Evolutionary conservation across 768 basidiomycete genomes (phyloP), one percentile per base, ranked within the genome.

Genomic region (Amanita muscaria): DNA sequence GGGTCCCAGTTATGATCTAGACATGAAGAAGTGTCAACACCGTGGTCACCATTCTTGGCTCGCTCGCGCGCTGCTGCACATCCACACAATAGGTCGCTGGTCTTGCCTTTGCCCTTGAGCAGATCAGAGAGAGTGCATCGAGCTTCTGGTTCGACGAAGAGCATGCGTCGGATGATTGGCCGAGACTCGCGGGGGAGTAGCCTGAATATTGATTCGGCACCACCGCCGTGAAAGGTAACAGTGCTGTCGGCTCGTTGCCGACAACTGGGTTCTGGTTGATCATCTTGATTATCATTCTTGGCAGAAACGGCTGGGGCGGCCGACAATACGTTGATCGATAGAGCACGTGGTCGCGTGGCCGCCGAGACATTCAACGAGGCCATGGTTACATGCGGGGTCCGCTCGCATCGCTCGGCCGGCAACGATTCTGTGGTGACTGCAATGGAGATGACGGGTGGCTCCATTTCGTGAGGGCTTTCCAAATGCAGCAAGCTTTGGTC

Each of bases 181-280:
- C 96, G 78, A 11, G 90, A 80, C 65, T 99, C 94, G 43, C 96
- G 83, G 2, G 96, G 96, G 18, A 99, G 74, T 8, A 98, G 72
- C 15, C 94, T 80, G 73, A 99, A 98, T 57, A 99, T 96, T 6
- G 90, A 92, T 60, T 98, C 94, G 21, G 89, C 81, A 15, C 87
- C 83, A 44, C 75, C 75, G 18, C 75, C 78, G 41, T 77, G 76
- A 70, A 77, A 85, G 1, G 88, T 89, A 33, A 75, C 64, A 41
- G 80, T 74, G 52, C 68, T 71, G 49, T 70, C 71, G 19, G 65
- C 64, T 49, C 76, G 72, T 48, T 66, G 65, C 12, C 69, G 67
- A 16, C 60, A 60, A 46, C 58, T 62, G 11, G 16, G 19, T 23
- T 19, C 18, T 2, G 9, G n/a, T 9, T 27, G 15, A 11, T 31